phyloP scores from a whole-genome alignment of 768 basidiomycete species.

The Tricholoma saponaceum region DNA sequence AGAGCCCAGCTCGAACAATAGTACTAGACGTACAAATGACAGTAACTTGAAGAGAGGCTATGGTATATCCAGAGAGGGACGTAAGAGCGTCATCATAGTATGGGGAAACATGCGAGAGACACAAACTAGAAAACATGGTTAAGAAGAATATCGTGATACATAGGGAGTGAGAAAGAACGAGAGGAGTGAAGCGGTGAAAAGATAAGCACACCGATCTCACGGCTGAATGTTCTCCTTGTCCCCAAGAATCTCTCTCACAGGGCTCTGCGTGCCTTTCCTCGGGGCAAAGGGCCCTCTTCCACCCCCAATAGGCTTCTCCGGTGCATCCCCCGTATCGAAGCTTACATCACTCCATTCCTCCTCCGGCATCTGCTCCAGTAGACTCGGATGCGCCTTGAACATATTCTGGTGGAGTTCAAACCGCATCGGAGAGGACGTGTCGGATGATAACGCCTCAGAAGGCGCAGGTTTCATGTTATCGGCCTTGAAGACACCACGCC shows the following conservation, averaged over 20 bases:
- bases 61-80: background rate
- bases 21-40: background rate
- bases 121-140: background rate
- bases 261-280: constrained; percentile 17
- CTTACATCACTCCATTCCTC: constrained; percentile 53
- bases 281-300: constrained; percentile 2
- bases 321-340: constrained; percentile 38
- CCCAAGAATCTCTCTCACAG: constrained; percentile 36
- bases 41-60: background rate
- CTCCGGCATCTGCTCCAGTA: constrained; percentile 56
- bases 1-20: background rate
- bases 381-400: constrained; percentile 33
- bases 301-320: constrained; percentile 9
- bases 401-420: background rate
- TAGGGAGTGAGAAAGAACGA: background rate
- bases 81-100: background rate
- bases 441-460: constrained; percentile 3
- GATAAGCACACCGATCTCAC: background rate
- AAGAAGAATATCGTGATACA: background rate
- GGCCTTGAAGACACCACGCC: constrained; percentile 20
- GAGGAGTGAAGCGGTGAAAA: background rate
- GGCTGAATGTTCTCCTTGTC: constrained; percentile 48
- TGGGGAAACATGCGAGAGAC: background rate
- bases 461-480: constrained; percentile 21
- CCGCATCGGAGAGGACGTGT: background rate